A percentile compares a stretch with the other conserved stretches of the same genome.
Evolutionary conservation across 116 monocot species (phyloP).

Genomic region (Iris pallida): DNA sequence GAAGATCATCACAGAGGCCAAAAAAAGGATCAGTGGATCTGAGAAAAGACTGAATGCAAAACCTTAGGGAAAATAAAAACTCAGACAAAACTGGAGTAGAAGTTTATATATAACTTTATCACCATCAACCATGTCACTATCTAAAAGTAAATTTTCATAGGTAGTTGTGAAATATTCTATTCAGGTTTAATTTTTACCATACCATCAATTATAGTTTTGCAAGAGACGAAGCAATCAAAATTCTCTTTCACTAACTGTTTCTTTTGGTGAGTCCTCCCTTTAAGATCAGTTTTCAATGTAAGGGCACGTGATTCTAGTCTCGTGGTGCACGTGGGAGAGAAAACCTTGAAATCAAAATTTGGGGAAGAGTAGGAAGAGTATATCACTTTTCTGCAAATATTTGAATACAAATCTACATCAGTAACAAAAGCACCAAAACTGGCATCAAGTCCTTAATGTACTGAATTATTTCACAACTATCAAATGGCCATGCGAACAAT

Average conservation of each 20-base stretch:
- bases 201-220: constrained; percentile 99
- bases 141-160: no score
- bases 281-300: constrained; percentile 76
- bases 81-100: not conserved
- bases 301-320: constrained; percentile 89
- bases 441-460: not conserved
- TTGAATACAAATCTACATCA: constrained; percentile 9
- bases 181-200: not conserved
- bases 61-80: not conserved
- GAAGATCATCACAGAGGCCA: not conserved
- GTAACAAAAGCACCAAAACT: not conserved
- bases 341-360: constrained; percentile 82
- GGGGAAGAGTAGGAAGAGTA: constrained; percentile 53
- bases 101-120: no score
- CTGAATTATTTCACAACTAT: not conserved
- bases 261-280: constrained; percentile 90
- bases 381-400: constrained; percentile 78
- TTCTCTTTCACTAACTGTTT: constrained; percentile 98
- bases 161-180: no score
- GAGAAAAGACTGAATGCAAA: no score
- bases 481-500: no score
- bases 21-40: not conserved
- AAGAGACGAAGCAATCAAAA: constrained; percentile 98
- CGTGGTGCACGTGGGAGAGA: constrained; percentile 86
- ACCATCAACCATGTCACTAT: no score